phyloP scores from a whole-genome alignment of 139 green algal species.

The Tetradesmus lagerheimii region DNA sequence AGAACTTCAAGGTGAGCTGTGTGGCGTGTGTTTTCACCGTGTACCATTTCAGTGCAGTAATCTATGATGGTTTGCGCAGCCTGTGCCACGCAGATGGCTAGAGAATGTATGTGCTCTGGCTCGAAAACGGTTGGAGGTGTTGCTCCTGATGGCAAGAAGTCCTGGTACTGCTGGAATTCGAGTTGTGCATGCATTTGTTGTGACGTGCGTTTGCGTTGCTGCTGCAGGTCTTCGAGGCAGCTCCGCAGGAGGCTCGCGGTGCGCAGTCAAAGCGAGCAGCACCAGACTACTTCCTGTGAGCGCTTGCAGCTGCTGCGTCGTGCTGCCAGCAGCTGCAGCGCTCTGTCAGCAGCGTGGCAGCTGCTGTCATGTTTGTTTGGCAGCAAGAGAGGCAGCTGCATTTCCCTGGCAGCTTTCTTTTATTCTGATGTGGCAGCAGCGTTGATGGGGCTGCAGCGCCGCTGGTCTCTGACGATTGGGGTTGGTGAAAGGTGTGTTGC shows the following conservation, averaged over 20 bases:
- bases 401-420: too few species aligned
- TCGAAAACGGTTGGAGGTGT: too few species aligned
- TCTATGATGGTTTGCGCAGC: too few species aligned
- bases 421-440: too few species aligned
- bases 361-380: background rate
- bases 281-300: constrained; percentile 93
- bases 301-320: background rate
- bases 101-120: too few species aligned
- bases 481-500: too few species aligned
- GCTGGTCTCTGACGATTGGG: too few species aligned
- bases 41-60: too few species aligned
- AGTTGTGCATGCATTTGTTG: background rate
- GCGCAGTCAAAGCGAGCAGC: constrained; percentile 90
- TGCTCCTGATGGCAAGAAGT: background rate
- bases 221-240: constrained; percentile 92
- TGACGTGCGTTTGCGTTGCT: background rate
- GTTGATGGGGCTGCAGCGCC: too few species aligned
- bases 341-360: background rate
- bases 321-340: background rate
- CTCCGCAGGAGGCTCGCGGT: constrained; percentile 88
- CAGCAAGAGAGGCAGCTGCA: too few species aligned
- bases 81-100: too few species aligned
- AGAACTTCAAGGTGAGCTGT: constrained; percentile 85
- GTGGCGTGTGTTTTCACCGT: too few species aligned
- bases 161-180: background rate